Evolutionary conservation across 306 rosid genomes (phyloP), one percentile per base, ranked within the genome.

Genomic region (Alnus glutinosa): DNA sequence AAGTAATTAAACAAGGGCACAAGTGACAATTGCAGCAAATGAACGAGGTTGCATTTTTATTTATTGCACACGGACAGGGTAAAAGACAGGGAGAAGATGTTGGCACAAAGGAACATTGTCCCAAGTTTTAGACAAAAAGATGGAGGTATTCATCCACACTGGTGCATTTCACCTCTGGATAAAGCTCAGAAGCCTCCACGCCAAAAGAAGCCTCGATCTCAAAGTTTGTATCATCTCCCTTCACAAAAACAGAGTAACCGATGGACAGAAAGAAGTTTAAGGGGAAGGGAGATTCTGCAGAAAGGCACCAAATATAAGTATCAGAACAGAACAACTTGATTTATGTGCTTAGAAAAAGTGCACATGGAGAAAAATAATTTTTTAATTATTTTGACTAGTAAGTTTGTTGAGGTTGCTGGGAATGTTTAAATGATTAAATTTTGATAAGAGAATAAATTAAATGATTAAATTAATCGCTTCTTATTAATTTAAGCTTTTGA

Each of bases 141-240:
- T 84, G n/a, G 50, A 88, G 51, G 49, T 75, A 86, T 47, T 84
- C 77, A 9, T 85, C 83, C 0, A 76, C 49, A 0, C 71, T 78
- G 12, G 86, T 82, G 84, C 84, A 82, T 54, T 86, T 76, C 30
- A 84, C 87, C 44, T 86, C 90, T 14, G 88, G 90, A 61, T 86
- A 89, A 71, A 89, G 87, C 39, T 84, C 51, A 36, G 87, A 69
- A 76, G 78, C 90, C 61, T 86, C 90, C 76, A 82, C 82, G 0
- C 89, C 88, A 2, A 81, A 62, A n/a, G 88, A 84, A 62, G 86
- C 62, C 0, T 89, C 79, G 37, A 86, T 75, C 77, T 79, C 82
- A 64, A 34, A 80, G 59, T 78, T 86, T 18, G 75, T 16, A 28
- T 9, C 9, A 47, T 89, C 88, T 34, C 82, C 87, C 47, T 82